These are phyloP conservation scores for Mycosarcoma mackinlayi DNA, from an alignment of 1,284 basidiomycete genomes.

Conservation along the genomic window DNA sequence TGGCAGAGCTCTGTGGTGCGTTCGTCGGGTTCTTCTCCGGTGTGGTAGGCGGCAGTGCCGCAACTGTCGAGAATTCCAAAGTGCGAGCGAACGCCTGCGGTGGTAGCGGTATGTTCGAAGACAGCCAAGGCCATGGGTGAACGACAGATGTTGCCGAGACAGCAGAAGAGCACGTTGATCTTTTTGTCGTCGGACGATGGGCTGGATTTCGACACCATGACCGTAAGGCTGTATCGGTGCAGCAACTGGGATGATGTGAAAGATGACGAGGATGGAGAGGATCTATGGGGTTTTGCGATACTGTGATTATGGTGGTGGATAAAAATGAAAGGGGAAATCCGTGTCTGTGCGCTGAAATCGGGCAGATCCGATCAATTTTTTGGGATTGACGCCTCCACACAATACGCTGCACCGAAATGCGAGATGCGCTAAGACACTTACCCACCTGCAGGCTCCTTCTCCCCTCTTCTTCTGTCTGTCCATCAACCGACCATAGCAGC, in stretches of 20 bases:
- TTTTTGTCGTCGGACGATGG: conserved; percentile 12
- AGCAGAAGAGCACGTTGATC: conserved; percentile 63
- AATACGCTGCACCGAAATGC: no score
- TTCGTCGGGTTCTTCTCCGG: conserved; percentile 61
- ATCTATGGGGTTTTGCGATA: no score
- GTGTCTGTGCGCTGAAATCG: no score
- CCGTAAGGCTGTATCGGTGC: neutral
- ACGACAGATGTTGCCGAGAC: conserved; percentile 65
- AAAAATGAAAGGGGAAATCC: no score
- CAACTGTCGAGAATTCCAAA: conserved; percentile 62
- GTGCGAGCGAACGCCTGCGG: conserved; percentile 33
- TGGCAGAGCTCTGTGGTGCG: conserved; percentile 69
- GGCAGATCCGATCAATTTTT: no score
- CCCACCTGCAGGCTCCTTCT: no score
- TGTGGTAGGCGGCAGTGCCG: conserved; percentile 62
- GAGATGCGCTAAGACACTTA: no score
- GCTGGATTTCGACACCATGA: conserved; percentile 5
- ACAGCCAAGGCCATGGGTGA: conserved; percentile 64
- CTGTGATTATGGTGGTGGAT: no score
- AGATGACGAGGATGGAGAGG: no score
- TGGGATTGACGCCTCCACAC: no score
- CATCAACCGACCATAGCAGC: no score
- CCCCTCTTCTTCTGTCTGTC: neutral
- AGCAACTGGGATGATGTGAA: no score
- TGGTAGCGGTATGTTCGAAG: conserved; percentile 48